phyloP scores from a whole-genome alignment of 2,329 filamentous ascomycete species.

The Scopulariopsis brevicaulis region DNA sequence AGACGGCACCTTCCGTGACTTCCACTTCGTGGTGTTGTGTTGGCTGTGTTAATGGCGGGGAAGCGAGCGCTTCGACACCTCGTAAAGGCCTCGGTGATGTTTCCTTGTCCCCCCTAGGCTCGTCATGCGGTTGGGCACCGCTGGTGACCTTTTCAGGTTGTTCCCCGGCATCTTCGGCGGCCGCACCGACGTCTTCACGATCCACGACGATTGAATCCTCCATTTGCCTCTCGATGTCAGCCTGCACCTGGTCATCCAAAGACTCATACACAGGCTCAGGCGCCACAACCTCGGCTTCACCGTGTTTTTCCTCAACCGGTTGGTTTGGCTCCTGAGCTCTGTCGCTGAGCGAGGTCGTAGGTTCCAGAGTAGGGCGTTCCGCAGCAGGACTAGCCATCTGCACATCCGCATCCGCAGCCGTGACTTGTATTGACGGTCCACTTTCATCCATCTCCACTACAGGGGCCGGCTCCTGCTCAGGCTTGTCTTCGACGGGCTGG shows the following conservation, averaged over 20 bases:
- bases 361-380: not conserved
- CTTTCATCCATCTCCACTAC: not conserved
- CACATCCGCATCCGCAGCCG: not conserved
- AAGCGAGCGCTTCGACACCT: not conserved
- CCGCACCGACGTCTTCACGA: not conserved
- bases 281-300: not conserved
- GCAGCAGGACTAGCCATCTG: not conserved
- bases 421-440: not conserved
- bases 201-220: not conserved
- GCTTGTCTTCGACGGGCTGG: not conserved
- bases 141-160: not conserved
- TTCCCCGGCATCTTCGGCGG: not conserved
- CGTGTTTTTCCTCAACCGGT: not conserved
- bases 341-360: not conserved
- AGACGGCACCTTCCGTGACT: not conserved
- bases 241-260: not conserved
- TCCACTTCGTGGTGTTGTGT: not conserved
- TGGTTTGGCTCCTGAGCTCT: not conserved
- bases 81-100: not conserved
- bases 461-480: not conserved
- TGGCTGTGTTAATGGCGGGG: not conserved
- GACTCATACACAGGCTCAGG: not conserved
- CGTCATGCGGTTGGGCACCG: not conserved
- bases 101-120: not conserved
- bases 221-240: conserved; percentile 2